Percentiles rank a stretch among this genome's conserved stretches.
Conservation (phyloP, 768 basidiomycete species). For the Lyophyllum atratum region DNA sequence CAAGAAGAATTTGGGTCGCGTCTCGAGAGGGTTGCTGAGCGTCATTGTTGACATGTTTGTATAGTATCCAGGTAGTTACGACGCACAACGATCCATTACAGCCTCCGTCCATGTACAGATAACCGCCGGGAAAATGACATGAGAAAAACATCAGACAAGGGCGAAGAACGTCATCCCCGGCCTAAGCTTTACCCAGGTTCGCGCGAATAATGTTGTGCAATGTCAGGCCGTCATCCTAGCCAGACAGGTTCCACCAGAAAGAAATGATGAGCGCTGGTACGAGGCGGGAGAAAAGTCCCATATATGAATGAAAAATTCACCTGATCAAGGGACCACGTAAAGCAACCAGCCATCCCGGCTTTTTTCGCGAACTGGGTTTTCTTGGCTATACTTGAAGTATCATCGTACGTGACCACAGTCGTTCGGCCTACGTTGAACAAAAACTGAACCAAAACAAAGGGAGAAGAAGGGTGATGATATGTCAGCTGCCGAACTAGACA, state of each 20-base stretch:
- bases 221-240: constrained; percentile 35
- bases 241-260: not conserved
- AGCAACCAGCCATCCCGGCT: constrained; percentile 53
- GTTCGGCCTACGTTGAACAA: constrained; percentile 41
- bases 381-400: constrained; percentile 42
- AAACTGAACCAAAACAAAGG: constrained; percentile 27
- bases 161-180: not conserved
- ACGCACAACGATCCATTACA: not conserved
- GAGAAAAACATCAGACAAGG: not conserved
- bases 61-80: not conserved
- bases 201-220: constrained; percentile 46
- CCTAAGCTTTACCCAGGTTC: constrained; percentile 10
- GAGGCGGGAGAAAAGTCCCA: not conserved
- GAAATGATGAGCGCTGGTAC: not conserved
- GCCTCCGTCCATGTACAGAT: not conserved
- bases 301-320: constrained; percentile 22
- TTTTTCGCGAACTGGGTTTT: constrained; percentile 60
- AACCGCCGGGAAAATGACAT: not conserved
- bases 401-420: constrained; percentile 72
- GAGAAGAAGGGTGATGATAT: not conserved
- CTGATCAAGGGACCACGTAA: constrained; percentile 63
- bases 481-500: not conserved
- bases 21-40: too few relatives aligned
- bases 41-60: not conserved
- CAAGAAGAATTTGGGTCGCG: too few relatives aligned